Base-by-base conservation (phyloP, 2,329 filamentous ascomycete genomes). In the Magnaporthiopsis rhizophila region DNA sequence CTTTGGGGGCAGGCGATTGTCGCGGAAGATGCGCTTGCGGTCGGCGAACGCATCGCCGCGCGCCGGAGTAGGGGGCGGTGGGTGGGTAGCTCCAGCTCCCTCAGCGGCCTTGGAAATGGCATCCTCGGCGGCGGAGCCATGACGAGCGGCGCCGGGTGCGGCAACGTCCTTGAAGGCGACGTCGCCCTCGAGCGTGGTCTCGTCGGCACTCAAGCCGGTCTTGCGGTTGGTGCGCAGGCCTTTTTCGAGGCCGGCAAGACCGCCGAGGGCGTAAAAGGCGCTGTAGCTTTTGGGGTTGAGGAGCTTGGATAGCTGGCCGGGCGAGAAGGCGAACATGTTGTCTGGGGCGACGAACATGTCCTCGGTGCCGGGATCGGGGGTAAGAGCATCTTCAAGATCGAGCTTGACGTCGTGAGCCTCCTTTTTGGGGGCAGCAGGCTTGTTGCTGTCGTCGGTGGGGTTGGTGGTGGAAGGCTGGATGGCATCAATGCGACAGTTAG, bases 241-340 rank as follows among this genome's bases (percentile, higher is more conserved):
- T 71, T 87, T 91, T 71, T 91, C 89, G 24, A 95, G 73, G 2
- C 91, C 91, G 9, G 77, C 78, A 6, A 94, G 73, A 61, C 91
- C 91, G 64, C 91, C 91, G 2, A 95, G 75, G 6, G 89, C 89
- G 69, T 89, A 86, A 67, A 93, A 92, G 5, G 90, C 90, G 32
- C 84, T 80, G 66, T 90, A 78, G 69, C 83, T 92, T 76, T 95
- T 95, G 0, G 91, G 90, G 68, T 93, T 93, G 62, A 92, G 80
- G 8, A 95, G 77, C 76, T 94, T 94, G 67, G 85, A 86, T 69
- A 91, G 77, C 69, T 90, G 89, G 30, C 90, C 90, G 13, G 88
- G 88, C 0, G 86, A 84, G 70, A 88, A 92, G 11, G 88, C 89
- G 69, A 92, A 92, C 59, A 82, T 85, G 73, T 90, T 91, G 69